Evolutionary conservation across 2,329 filamentous ascomycete genomes (phyloP), one percentile per base, ranked within the genome.

Genomic region (Elsinoe batatas): DNA sequence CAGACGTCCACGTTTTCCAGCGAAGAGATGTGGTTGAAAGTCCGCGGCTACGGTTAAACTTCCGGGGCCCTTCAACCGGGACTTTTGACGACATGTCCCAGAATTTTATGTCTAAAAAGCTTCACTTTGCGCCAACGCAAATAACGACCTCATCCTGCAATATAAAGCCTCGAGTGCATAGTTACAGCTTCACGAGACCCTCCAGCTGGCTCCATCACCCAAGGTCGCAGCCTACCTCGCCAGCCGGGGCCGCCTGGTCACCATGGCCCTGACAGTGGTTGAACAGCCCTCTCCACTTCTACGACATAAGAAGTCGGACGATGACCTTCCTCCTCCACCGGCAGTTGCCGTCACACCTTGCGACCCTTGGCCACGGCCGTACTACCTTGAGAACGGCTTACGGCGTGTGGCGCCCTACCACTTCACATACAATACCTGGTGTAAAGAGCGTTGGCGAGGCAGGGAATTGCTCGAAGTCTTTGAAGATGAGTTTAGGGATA

Each of bases 401-500:
- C 84, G 91, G 51, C 84, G 89, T 60, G 85, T 96, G 32, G 79
- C 78, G 42, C 91, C 91, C 3, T 97, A 98, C 68, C 83, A 93
- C 68, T 96, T 79, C 69, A 96, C 91, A 2, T 96, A 96, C 76
- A 94, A 95, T 67, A 96, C 91, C 0, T 89, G 82, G 73, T 93
- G 88, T 76, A 98, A 97, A 72, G 80, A 95, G 72, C 79, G 93
- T 69, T 98, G 93, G 93, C 81, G 91, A 55, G 88, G 85, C 32
- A 79, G 88, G 36, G 79, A 80, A 58, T 74, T 98, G 46, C 76
- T 95, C 53, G 89, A 96, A 47, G 87, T 98, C 47, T 98, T 96
- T 71, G 79, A 84, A 43, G 84, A 85, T 67, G 93, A 98, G 70
- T 98, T 98, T 68, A 82, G 93, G 63, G 93, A 98, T 71, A 78